Percentiles rank a stretch among this genome's conserved stretches.
These are phyloP conservation scores for Aspergillus saccharolyticus DNA, from an alignment of 495 filamentous ascomycete genomes.

Conservation along the genomic window DNA sequence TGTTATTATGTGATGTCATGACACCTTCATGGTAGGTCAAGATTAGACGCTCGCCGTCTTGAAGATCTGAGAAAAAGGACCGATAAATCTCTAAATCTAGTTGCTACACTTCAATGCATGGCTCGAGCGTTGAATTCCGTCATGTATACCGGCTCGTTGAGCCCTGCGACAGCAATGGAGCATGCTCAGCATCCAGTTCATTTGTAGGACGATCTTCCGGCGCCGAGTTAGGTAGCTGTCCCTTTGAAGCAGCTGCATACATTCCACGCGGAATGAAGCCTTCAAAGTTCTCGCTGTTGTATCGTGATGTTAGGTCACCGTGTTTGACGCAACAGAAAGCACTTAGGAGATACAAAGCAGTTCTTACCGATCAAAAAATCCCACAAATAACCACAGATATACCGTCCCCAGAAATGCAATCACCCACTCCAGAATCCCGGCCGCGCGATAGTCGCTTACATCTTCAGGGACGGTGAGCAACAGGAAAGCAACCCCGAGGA, in stretches of 20 bases:
- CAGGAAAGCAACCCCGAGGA: slow-evolving; percentile 17
- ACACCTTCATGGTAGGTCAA: no score
- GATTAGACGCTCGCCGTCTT: no score
- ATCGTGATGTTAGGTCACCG: no score
- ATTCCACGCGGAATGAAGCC: slow-evolving; percentile 14
- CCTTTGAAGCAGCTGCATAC: not conserved
- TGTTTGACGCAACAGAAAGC: no score
- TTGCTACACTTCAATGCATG: not conserved
- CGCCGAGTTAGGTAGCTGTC: not conserved
- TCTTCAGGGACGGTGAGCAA: slow-evolving; percentile 14
- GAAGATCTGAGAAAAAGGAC: no score
- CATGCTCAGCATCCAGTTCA: slow-evolving; percentile 10
- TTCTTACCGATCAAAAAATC: slow-evolving; percentile 23
- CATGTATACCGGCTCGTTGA: not conserved
- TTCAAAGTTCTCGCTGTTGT: slow-evolving; percentile 11
- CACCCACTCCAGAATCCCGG: slow-evolving; percentile 22
- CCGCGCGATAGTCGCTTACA: slow-evolving; percentile 10
- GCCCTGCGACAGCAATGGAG: slow-evolving; percentile 9
- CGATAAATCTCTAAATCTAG: no score
- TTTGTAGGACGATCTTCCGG: not conserved
- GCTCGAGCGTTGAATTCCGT: no score
- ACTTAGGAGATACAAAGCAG: no score
- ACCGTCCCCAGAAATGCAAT: slow-evolving; percentile 22
- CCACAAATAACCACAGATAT: slow-evolving; percentile 23
- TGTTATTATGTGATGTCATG: no score